A percentile compares a stretch with the other conserved stretches of the same genome.
phyloP scores from a whole-genome alignment of 2,329 filamentous ascomycete genomes.

The Mycocentrospora acerina region DNA sequence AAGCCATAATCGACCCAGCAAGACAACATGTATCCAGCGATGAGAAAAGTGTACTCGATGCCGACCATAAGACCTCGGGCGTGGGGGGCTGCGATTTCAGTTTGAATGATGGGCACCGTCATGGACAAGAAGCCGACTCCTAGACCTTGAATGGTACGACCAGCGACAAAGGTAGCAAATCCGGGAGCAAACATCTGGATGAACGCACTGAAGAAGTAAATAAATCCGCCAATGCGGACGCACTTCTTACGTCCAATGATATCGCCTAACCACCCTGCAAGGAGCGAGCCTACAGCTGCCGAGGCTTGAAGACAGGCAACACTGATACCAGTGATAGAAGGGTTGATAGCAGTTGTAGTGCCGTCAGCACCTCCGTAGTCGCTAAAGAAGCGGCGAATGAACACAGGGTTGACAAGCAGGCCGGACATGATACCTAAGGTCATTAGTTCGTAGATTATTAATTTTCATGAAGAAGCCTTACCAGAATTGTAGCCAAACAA shows the following conservation, averaged over 20 bases:
- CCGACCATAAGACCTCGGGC: conserved; percentile 43
- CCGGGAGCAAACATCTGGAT: conserved; percentile 42
- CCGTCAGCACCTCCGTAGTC: conserved; percentile 43
- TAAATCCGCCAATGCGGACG: conserved; percentile 40
- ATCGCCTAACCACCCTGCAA: conserved; percentile 40
- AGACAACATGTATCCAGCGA: conserved; percentile 44
- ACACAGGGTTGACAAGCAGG: conserved; percentile 44
- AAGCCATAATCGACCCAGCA: conserved; percentile 46
- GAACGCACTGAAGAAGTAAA: conserved; percentile 42
- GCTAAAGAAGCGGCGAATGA: conserved; percentile 44
- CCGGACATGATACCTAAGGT: conserved; percentile 44
- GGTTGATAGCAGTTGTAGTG: conserved; percentile 30
- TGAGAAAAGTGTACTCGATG: conserved; percentile 43
- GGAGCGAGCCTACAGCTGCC: conserved; percentile 38
- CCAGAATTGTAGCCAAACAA: conserved; percentile 48
- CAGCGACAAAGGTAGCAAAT: conserved; percentile 37
- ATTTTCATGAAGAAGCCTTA: conserved; percentile 9
- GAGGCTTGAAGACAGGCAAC: conserved; percentile 42
- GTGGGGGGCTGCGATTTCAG: conserved; percentile 42
- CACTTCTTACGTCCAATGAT: conserved; percentile 42
- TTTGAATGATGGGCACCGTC: conserved; percentile 42
- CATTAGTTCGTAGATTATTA: conserved; percentile 6
- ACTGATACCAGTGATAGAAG: conserved; percentile 44
- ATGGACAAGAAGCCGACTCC: conserved; percentile 41
- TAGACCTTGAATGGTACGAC: conserved; percentile 39